phyloP scores from a whole-genome alignment of 352 stramenopile species.

The Elongisporangium prolatum region DNA sequence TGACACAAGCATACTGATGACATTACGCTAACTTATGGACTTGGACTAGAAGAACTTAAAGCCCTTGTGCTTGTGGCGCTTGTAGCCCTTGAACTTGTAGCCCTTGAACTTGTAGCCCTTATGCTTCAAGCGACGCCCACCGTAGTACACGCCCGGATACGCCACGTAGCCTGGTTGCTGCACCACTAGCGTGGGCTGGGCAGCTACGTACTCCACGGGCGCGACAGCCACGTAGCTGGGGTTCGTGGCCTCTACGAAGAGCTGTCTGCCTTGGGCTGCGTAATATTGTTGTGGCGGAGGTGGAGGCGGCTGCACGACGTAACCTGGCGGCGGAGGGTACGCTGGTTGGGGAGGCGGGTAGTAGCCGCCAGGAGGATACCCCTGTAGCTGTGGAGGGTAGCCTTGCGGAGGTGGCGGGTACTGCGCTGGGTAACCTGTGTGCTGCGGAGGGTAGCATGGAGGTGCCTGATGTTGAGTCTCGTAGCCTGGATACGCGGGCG shows the following conservation, averaged over 20 bases:
- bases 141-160: conserved; percentile 58
- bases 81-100: conserved; percentile 30
- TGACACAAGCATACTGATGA: neutral
- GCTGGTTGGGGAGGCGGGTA: conserved; percentile 21
- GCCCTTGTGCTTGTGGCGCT: conserved; percentile 30
- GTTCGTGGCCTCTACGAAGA: conserved; percentile 60
- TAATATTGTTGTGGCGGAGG: conserved; percentile 59
- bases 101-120: conserved; percentile 48
- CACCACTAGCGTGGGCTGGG: conserved; percentile 10
- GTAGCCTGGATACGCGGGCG: conserved; percentile 10
- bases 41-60: conserved; percentile 43
- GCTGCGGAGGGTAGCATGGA: conserved; percentile 23
- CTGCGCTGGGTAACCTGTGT: conserved; percentile 19
- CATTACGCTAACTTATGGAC: neutral
- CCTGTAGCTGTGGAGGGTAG: conserved; percentile 16
- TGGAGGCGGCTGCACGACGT: conserved; percentile 22
- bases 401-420: conserved; percentile 9
- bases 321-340: conserved; percentile 32
- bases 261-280: conserved; percentile 53
- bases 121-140: conserved; percentile 37
- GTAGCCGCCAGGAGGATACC: conserved; percentile 16
- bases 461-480: conserved; percentile 12
- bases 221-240: conserved; percentile 19
- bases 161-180: conserved; percentile 53
- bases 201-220: conserved; percentile 21